Conservation (phyloP, 2,329 filamentous ascomycete species). For the Botrytis tulipae region DNA sequence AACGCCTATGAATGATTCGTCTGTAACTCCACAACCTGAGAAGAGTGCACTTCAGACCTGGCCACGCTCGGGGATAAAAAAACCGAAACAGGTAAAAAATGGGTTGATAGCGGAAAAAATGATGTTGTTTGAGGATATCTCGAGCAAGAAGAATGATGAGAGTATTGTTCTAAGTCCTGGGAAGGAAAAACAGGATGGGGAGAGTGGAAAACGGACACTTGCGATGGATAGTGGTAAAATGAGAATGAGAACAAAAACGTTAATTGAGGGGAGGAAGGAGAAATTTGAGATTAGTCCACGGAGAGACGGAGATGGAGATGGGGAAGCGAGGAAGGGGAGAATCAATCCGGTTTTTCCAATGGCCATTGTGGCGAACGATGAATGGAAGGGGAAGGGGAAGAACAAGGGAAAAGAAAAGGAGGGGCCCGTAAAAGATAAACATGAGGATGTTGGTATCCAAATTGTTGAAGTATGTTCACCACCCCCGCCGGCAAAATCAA, state of each 20-base stretch:
- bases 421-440: neutral
- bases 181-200: conserved; percentile 4
- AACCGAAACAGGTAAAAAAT: conserved; percentile 21
- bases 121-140: conserved; percentile 30
- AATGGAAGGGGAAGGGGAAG: neutral
- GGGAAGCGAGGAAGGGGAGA: neutral
- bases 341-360: neutral
- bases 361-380: neutral
- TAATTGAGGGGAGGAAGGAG: conserved; percentile 5
- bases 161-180: neutral
- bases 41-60: neutral
- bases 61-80: neutral
- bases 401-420: neutral
- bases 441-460: neutral
- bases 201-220: conserved; percentile 13
- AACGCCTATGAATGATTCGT: neutral
- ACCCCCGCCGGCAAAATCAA: neutral
- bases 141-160: neutral
- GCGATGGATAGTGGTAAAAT: neutral
- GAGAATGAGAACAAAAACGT: neutral
- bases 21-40: neutral
- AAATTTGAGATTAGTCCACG: conserved; percentile 4
- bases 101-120: conserved; percentile 32
- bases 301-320: neutral
- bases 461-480: neutral